Percentiles rank a stretch among this genome's conserved stretches.
phyloP scores from a whole-genome alignment of 345 rosid species.

The Brassica napus region DNA sequence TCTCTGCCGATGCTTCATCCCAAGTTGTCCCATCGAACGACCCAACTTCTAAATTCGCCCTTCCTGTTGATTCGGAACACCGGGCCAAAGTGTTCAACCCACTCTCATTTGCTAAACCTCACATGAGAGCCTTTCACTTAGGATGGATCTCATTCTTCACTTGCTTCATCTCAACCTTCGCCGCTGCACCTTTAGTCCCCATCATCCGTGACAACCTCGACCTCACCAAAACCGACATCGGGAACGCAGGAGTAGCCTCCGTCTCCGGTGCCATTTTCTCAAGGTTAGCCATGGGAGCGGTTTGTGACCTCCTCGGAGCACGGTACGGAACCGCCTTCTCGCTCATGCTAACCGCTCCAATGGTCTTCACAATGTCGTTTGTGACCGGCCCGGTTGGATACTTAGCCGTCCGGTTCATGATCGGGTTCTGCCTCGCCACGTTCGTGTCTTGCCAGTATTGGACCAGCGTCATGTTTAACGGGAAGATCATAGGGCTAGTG shows the following conservation, averaged over 20 bases:
- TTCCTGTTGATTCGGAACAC: conserved; percentile 85
- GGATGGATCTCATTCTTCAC: conserved; percentile 89
- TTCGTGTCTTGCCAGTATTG: conserved; percentile 87
- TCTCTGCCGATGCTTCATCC: conserved; percentile 43
- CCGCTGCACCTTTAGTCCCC: conserved; percentile 84
- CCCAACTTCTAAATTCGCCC: conserved; percentile 55
- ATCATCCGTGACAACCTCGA: conserved; percentile 79
- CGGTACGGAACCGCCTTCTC: conserved; percentile 73
- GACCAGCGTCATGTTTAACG: conserved; percentile 88
- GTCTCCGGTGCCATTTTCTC: conserved; percentile 82
- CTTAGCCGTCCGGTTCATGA: conserved; percentile 75
- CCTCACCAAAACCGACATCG: conserved; percentile 61
- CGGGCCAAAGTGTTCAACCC: conserved; percentile 66
- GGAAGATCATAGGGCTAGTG: conserved; percentile 75
- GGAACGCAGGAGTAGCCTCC: conserved; percentile 85
- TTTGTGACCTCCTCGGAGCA: conserved; percentile 75
- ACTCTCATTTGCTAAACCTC: conserved; percentile 70
- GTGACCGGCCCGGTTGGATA: conserved; percentile 59
- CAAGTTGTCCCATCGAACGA: conserved; percentile 4
- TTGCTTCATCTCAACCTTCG: conserved; percentile 82
- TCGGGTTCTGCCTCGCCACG: conserved; percentile 84
- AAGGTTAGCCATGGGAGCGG: conserved; percentile 76
- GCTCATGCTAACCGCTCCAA: conserved; percentile 71
- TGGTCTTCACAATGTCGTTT: conserved; percentile 78
- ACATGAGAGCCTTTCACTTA: conserved; percentile 83